Conservation (phyloP, 139 green algal species). For the Chlamydomonas schloesseri region DNA sequence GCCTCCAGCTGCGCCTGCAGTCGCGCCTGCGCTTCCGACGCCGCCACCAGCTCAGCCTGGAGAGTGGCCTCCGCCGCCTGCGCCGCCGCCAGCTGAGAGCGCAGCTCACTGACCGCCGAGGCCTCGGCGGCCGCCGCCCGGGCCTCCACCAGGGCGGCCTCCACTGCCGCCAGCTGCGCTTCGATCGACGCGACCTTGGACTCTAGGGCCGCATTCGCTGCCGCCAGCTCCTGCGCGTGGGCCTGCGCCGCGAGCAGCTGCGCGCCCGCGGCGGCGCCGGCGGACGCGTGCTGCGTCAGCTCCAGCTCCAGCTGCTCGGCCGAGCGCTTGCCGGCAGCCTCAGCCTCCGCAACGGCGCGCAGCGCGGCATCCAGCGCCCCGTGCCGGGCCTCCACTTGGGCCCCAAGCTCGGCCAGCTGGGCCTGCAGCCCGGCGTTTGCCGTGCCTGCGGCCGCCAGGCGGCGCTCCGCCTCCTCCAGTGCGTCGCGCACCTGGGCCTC, state of each 20-base stretch:
- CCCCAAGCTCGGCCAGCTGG: background rate
- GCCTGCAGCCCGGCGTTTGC: background rate
- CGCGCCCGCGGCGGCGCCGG: too few species aligned
- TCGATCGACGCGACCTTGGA: background rate
- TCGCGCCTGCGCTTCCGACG: background rate
- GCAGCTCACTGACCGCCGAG: background rate
- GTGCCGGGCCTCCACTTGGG: background rate
- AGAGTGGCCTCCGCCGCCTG: slow-evolving; percentile 3
- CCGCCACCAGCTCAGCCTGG: background rate
- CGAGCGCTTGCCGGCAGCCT: background rate
- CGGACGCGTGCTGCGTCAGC: too few species aligned
- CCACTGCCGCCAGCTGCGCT: background rate
- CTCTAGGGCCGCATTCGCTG: too few species aligned
- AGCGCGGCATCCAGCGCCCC: background rate
- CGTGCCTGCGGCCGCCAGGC: too few species aligned
- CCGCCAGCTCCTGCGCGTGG: slow-evolving; percentile 6
- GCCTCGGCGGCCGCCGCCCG: background rate
- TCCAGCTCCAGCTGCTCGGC: background rate
- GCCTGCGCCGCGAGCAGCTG: background rate
- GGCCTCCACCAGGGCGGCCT: slow-evolving; percentile 4
- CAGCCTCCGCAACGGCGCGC: background rate
- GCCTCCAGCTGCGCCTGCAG: slow-evolving; percentile 35
- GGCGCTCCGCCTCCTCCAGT: background rate
- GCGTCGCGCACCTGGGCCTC: background rate
- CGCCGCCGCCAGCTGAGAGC: background rate